A percentile compares a stretch with the other conserved stretches of the same genome.
phyloP scores from a whole-genome alignment of 805 yeast genomes.

The Lipomyces spencermartinsiae region DNA sequence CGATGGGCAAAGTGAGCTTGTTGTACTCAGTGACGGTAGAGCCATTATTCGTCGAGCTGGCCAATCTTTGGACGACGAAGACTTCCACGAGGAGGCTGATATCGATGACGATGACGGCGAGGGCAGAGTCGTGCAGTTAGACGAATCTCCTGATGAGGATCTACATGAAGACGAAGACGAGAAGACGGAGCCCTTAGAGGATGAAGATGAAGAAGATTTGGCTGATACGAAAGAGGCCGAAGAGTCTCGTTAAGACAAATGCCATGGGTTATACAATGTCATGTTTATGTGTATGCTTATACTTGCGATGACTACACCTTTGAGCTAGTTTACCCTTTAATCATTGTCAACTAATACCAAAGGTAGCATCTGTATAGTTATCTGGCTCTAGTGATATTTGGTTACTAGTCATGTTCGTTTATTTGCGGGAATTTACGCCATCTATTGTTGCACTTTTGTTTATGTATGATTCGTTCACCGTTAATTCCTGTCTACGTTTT shows the following conservation, averaged over 20 bases:
- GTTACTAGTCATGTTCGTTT: neutral
- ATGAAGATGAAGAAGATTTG: slow-evolving; percentile 24
- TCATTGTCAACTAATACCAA: neutral
- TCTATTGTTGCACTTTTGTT: neutral
- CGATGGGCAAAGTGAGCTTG: slow-evolving; percentile 21
- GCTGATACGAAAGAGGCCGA: slow-evolving; percentile 13
- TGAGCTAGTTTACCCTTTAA: neutral
- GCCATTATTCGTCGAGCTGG: slow-evolving; percentile 25
- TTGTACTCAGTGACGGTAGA: slow-evolving; percentile 30
- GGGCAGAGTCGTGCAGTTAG: slow-evolving; percentile 13
- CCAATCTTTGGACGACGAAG: slow-evolving; percentile 7
- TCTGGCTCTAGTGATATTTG: neutral
- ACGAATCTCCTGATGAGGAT: slow-evolving; percentile 31
- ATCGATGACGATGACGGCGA: slow-evolving; percentile 7
- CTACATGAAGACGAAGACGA: slow-evolving; percentile 32
- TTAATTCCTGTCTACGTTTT: neutral
- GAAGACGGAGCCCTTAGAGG: slow-evolving; percentile 29
- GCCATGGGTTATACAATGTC: neutral
- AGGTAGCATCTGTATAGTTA: slow-evolving; percentile 1
- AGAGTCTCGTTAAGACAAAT: neutral
- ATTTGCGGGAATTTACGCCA: neutral
- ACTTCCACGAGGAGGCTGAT: slow-evolving; percentile 6
- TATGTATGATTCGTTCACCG: neutral
- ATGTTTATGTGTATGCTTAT: neutral
- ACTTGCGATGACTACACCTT: neutral